A percentile compares a stretch with the other conserved stretches of the same genome.
Conservation (phyloP, 208 protist genomes). For the Trypanosoma congolense region DNA sequence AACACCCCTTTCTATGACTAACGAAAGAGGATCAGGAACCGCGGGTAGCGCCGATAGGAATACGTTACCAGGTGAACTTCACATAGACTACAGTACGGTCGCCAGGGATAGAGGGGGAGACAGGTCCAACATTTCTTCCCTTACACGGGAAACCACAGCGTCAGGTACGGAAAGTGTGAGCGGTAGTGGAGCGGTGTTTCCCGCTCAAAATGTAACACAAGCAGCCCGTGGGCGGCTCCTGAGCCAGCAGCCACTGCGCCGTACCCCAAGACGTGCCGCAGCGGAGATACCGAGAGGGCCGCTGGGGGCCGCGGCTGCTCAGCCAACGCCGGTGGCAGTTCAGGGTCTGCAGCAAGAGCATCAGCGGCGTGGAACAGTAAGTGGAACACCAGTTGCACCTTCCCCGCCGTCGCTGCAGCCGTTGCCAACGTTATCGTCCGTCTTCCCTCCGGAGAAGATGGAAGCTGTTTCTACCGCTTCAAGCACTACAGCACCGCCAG, state of each 20-base stretch:
- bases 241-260: neutral
- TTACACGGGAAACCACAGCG: neutral
- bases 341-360: neutral
- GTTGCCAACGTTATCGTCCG: neutral
- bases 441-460: neutral
- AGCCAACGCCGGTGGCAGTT: neutral
- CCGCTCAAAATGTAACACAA: neutral
- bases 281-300: too few species aligned
- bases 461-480: neutral
- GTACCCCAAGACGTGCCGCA: neutral
- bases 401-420: neutral
- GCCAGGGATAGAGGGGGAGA: too few species aligned
- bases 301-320: neutral
- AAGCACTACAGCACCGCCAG: neutral
- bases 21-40: too few species aligned
- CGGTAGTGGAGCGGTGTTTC: neutral
- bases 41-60: too few species aligned
- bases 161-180: neutral
- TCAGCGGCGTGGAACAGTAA: neutral
- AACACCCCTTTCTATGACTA: too few species aligned
- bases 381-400: neutral
- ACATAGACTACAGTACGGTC: too few species aligned
- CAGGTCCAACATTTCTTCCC: too few species aligned
- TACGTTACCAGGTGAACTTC: too few species aligned
- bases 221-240: neutral